phyloP scores from a whole-genome alignment of 164 flowering plant genomes.

The Annona squamosa region DNA sequence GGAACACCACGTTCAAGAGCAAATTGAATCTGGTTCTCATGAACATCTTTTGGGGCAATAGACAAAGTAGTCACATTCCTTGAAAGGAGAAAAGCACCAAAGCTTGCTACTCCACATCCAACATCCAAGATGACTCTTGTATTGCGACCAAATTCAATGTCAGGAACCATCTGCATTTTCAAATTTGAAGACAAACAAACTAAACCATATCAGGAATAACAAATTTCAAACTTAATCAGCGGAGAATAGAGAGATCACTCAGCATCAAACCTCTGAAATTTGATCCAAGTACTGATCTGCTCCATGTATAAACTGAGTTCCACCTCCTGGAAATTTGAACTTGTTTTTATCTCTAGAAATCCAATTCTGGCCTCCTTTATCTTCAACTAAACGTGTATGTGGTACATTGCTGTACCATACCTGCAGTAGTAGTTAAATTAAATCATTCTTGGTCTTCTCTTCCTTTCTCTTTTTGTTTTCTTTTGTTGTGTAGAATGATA shows the following conservation, averaged over 20 bases:
- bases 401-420: conserved; percentile 97
- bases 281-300: conserved; percentile 88
- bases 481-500: neutral
- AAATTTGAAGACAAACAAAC: neutral
- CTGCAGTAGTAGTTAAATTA: conserved; percentile 24
- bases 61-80: conserved; percentile 48
- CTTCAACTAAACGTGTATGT: conserved; percentile 83
- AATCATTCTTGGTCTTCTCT: neutral
- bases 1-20: conserved; percentile 73
- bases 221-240: neutral
- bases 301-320: conserved; percentile 97
- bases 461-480: neutral
- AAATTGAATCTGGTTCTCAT: conserved; percentile 67
- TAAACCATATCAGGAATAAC: neutral
- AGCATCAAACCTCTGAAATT: conserved; percentile 54
- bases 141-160: conserved; percentile 44
- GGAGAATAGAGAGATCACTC: neutral
- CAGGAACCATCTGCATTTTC: conserved; percentile 49
- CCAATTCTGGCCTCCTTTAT: conserved; percentile 99
- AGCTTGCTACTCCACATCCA: conserved; percentile 77
- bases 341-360: conserved; percentile 58
- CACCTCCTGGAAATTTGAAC: conserved; percentile 97
- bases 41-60: conserved; percentile 64
- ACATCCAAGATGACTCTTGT: conserved; percentile 55
- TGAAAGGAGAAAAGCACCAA: conserved; percentile 51